Conservation (phyloP, 208 protist species). For the Trypanosoma theileri region DNA sequence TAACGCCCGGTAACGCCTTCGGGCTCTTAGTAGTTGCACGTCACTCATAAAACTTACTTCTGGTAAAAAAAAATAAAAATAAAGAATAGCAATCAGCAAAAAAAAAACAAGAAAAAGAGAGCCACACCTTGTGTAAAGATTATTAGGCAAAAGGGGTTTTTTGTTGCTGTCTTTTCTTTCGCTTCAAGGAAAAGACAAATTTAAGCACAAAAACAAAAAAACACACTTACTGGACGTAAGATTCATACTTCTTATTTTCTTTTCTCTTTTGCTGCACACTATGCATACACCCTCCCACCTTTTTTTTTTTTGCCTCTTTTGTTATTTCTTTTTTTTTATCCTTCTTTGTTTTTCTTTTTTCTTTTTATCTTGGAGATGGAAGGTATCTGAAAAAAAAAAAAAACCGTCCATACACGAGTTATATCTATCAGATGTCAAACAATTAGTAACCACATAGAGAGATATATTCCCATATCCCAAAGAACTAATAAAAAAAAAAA, state of each 20-base stretch:
- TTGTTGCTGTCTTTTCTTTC: too few relatives aligned
- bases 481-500: too few relatives aligned
- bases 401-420: background rate
- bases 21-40: conserved; percentile 32
- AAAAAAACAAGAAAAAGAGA: conserved; percentile 20
- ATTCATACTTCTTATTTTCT: background rate
- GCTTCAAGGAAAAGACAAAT: too few relatives aligned
- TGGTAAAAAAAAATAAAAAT: conserved; percentile 1
- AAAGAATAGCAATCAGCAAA: conserved; percentile 21
- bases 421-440: too few relatives aligned
- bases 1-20: conserved; percentile 61
- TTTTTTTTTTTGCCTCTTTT: too few relatives aligned
- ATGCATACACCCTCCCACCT: background rate
- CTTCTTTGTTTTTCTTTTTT: too few relatives aligned
- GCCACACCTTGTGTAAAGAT: background rate
- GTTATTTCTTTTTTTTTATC: too few relatives aligned
- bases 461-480: too few relatives aligned
- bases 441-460: too few relatives aligned
- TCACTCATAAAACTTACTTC: conserved; percentile 8
- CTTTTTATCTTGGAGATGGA: background rate
- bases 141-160: too few relatives aligned
- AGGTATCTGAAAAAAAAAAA: conserved; percentile 5
- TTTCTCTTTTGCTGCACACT: conserved; percentile 14
- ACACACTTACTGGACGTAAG: too few relatives aligned
- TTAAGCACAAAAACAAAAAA: too few relatives aligned